Evolutionary conservation across 1,284 basidiomycete species (phyloP), one percentile per base, ranked within the genome.

Genomic region (Volvariella volvacea): DNA sequence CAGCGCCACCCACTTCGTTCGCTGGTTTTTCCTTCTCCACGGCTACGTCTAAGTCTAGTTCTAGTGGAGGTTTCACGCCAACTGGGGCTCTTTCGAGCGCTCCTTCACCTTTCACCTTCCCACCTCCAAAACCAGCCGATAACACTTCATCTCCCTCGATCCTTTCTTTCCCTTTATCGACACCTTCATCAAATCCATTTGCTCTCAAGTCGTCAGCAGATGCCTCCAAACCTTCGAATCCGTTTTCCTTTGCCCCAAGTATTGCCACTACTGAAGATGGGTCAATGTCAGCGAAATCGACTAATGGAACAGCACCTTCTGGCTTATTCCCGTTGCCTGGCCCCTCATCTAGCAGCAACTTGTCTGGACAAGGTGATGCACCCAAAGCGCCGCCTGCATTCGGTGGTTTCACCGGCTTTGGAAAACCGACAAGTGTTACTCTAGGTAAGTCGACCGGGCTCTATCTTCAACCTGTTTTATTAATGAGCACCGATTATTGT

Each of bases 401-500:
- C 44, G 62, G 61, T 22, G 55, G 54, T 12, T 28, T 28, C 12
- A 6, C 25, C 12, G 25, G 25, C 25, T 64, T 61, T 50, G 61
- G 56, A 21, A 62, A 58, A 37, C 50, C 57, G 22, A 40, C 48
- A 15, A 47, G 59, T 10, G 76, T 76, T 41, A 76, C 67, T 52
- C 66, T 80, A 28, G 77, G 79, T 3, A 78, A 76, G 51, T 73
- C 77, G 3, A 73, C 79, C 14, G 78, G 79, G 3, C 78, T 76
- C 47, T 28, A 28, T 28, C 6, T 66, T 63, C n/a, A 44, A 22
- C 44, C 44, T 39, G 44, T 15, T 81, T 79, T 50, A 78, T 75
- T 6, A 66, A 32, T 48, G 64, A 38, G 48, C 52, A 4, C 37
- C 46, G 30, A 62, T 12, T 28, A 28, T 28, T 6, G 12, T 12